A percentile compares a stretch with the other conserved stretches of the same genome.
Conservation (phyloP, 1,284 basidiomycete genomes). For the Grifola frondosa region DNA sequence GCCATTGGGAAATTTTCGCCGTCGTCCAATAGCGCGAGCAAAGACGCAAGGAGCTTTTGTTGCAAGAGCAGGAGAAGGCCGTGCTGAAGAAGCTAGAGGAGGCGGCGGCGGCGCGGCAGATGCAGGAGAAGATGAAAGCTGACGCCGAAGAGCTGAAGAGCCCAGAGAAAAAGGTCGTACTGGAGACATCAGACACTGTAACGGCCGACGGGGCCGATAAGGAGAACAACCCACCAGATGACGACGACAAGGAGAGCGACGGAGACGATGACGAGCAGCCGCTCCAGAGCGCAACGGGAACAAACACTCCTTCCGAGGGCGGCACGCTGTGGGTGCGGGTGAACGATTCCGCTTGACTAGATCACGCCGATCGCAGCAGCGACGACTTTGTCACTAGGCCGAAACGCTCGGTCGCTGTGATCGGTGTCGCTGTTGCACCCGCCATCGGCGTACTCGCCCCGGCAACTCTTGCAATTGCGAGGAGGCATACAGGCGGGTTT, state of each 20-base stretch:
- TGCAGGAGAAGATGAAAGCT: slow-evolving; percentile 35
- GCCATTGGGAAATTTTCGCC: slow-evolving; percentile 6
- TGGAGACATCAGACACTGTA: not conserved
- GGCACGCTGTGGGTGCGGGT: slow-evolving; percentile 14
- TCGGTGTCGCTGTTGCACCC: not conserved
- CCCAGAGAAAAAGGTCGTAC: slow-evolving; percentile 1
- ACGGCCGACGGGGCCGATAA: slow-evolving; percentile 22
- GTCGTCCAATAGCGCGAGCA: slow-evolving; percentile 51
- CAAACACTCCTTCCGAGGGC: slow-evolving; percentile 9
- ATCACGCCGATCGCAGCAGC: slow-evolving; percentile 7
- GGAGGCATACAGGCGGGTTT: slow-evolving; percentile 41
- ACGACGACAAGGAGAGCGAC: slow-evolving; percentile 29
- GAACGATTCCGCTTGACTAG: too few species aligned
- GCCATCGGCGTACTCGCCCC: slow-evolving; percentile 4
- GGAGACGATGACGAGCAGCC: slow-evolving; percentile 32
- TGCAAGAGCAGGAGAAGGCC: slow-evolving; percentile 41
- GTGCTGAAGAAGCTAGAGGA: slow-evolving; percentile 34
- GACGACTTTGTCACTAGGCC: slow-evolving; percentile 5
- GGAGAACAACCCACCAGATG: slow-evolving; percentile 27
- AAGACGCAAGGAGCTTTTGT: slow-evolving; percentile 48
- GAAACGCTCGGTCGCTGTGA: slow-evolving; percentile 5
- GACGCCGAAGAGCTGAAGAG: not conserved
- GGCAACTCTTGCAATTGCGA: slow-evolving; percentile 26
- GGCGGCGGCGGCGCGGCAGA: slow-evolving; percentile 36
- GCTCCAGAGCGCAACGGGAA: slow-evolving; percentile 17